These are phyloP conservation scores for Leptodermis oblonga DNA, from an alignment of 257 asterid genomes.

Conservation along the genomic window DNA sequence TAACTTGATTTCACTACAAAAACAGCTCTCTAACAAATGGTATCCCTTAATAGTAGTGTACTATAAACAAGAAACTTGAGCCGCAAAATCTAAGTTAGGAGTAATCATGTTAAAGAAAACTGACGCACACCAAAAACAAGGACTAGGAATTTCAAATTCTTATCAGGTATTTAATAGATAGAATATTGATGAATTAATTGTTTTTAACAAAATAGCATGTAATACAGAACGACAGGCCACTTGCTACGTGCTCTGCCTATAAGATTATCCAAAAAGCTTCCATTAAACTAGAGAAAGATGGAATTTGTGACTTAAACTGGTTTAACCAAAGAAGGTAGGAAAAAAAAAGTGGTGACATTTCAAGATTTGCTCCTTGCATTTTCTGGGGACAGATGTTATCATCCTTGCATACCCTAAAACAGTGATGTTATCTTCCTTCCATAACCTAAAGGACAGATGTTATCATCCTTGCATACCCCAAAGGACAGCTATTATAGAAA, in stretches of 20 bases:
- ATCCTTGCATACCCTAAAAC: background rate
- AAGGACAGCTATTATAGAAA: background rate
- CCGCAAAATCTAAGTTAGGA: background rate
- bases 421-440: background rate
- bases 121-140: background rate
- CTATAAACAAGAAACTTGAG: background rate
- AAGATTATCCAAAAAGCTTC: background rate
- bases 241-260: background rate
- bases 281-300: background rate
- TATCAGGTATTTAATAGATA: background rate
- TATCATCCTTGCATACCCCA: background rate
- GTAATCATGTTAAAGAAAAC: background rate
- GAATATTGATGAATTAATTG: too few species aligned
- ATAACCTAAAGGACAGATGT: background rate
- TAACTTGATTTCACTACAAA: background rate
- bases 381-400: too few species aligned
- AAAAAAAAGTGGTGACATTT: background rate
- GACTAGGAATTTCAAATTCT: background rate
- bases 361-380: background rate
- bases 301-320: background rate
- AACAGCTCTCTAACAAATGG: constrained; percentile 2
- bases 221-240: background rate
- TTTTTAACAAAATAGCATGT: background rate
- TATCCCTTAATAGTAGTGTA: background rate
- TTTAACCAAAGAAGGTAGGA: background rate